Conservation (phyloP, 2,329 filamentous ascomycete genomes). For the Exserohilum turcica region DNA sequence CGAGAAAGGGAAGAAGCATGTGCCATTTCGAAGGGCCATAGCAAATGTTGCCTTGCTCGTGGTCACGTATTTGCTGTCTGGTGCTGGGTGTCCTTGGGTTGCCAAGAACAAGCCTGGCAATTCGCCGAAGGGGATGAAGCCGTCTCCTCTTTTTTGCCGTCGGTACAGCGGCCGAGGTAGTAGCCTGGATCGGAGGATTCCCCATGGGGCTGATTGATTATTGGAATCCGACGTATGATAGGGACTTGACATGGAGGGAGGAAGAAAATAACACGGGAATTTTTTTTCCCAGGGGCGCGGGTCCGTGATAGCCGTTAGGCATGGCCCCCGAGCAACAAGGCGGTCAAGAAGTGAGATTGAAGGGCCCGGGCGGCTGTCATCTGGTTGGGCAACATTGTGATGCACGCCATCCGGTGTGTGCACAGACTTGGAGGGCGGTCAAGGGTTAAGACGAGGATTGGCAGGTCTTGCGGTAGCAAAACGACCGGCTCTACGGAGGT, state of each 20-base stretch:
- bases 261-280: constrained; percentile 1
- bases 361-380: constrained; percentile 3
- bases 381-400: constrained; percentile 6
- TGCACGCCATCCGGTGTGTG: constrained; percentile 6
- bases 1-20: constrained; percentile 20
- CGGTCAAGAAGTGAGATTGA: constrained; percentile 15
- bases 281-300: constrained; percentile 3
- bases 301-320: constrained; percentile 10
- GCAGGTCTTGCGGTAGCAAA: constrained; percentile 6
- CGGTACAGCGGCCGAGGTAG: background rate
- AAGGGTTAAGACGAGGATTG: constrained; percentile 9
- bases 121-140: constrained; percentile 11
- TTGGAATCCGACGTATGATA: background rate
- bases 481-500: constrained; percentile 5
- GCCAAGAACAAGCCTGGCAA: constrained; percentile 11
- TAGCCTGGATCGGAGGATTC: constrained; percentile 7
- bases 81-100: constrained; percentile 2
- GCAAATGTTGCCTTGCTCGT: constrained; percentile 8
- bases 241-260: constrained; percentile 3
- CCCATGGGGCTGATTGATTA: constrained; percentile 9
- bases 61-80: background rate
- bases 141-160: constrained; percentile 8
- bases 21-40: constrained; percentile 18
- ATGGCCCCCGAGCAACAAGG: constrained; percentile 8
- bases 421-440: constrained; percentile 4